Evolutionary conservation across 2,329 filamentous ascomycete genomes (phyloP).

Genomic region (Cladophialophora chaetospira): DNA sequence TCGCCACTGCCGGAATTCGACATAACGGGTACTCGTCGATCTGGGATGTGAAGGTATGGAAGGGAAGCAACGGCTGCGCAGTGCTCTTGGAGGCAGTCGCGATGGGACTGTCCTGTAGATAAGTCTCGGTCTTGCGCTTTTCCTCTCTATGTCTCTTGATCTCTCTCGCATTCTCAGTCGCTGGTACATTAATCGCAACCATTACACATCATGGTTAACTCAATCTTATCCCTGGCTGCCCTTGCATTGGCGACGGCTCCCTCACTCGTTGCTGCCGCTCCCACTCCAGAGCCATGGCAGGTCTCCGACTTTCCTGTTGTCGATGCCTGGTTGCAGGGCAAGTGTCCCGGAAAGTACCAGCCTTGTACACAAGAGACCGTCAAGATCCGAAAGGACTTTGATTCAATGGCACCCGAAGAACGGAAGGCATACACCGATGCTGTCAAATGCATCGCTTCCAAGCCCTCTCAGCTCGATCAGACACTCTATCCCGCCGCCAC

Average conservation of each 20-base stretch:
- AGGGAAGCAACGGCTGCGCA: neutral
- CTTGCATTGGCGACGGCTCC: slow-evolving; percentile 22
- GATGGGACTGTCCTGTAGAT: neutral
- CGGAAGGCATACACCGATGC: slow-evolving; percentile 42
- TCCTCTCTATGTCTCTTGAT: neutral
- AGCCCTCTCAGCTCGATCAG: slow-evolving; percentile 38
- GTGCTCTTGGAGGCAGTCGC: neutral
- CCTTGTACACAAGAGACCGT: slow-evolving; percentile 28
- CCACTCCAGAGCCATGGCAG: slow-evolving; percentile 14
- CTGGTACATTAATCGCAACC: neutral
- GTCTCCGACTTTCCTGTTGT: slow-evolving; percentile 20
- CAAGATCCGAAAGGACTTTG: slow-evolving; percentile 32
- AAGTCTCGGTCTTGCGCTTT: neutral
- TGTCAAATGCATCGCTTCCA: slow-evolving; percentile 42
- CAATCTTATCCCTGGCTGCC: slow-evolving; percentile 22
- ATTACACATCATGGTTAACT: slow-evolving; percentile 22
- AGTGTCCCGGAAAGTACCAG: slow-evolving; percentile 23
- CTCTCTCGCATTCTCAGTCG: neutral
- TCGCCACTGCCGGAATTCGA: neutral
- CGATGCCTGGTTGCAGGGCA: slow-evolving; percentile 20
- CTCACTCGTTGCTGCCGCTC: slow-evolving; percentile 16
- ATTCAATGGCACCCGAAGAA: slow-evolving; percentile 31
- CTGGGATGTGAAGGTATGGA: neutral
- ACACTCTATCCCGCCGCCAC: slow-evolving; percentile 39
- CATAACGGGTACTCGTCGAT: neutral